phyloP scores from a whole-genome alignment of 1,139 yeast species.

The Kluyveromyces marxianus region DNA sequence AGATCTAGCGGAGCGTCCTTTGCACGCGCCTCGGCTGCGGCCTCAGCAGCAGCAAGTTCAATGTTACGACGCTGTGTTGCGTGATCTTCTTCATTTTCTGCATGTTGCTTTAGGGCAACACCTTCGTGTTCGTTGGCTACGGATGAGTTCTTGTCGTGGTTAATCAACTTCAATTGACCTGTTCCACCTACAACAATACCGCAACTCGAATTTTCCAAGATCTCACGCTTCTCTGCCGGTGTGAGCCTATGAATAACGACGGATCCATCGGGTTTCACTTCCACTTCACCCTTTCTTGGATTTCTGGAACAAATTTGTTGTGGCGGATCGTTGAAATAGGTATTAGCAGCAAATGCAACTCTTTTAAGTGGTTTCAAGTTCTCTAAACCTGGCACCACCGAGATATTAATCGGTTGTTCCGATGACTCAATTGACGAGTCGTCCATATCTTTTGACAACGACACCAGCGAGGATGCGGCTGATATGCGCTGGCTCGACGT shows the following conservation, averaged over 20 bases:
- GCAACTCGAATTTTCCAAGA: conserved; percentile 49
- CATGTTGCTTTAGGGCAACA: conserved; percentile 10
- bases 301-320: conserved; percentile 60
- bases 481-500: background rate
- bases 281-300: conserved; percentile 69
- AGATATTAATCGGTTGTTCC: conserved; percentile 9
- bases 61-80: conserved; percentile 22
- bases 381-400: conserved; percentile 35
- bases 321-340: conserved; percentile 67
- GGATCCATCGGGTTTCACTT: conserved; percentile 51
- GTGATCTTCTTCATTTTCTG: conserved; percentile 15
- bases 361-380: conserved; percentile 46
- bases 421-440: background rate
- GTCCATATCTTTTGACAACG: conserved; percentile 1
- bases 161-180: conserved; percentile 45
- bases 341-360: conserved; percentile 66
- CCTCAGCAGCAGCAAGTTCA: conserved; percentile 31
- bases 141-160: conserved; percentile 13
- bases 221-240: conserved; percentile 51
- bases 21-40: conserved; percentile 33
- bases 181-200: conserved; percentile 79
- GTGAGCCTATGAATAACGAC: conserved; percentile 54
- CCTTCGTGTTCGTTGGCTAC: conserved; percentile 13
- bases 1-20: conserved; percentile 27
- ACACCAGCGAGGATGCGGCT: background rate